Percentiles rank a stretch among this genome's conserved stretches.
phyloP scores from a whole-genome alignment of 257 asterid species.

The Cordia subcordata region DNA sequence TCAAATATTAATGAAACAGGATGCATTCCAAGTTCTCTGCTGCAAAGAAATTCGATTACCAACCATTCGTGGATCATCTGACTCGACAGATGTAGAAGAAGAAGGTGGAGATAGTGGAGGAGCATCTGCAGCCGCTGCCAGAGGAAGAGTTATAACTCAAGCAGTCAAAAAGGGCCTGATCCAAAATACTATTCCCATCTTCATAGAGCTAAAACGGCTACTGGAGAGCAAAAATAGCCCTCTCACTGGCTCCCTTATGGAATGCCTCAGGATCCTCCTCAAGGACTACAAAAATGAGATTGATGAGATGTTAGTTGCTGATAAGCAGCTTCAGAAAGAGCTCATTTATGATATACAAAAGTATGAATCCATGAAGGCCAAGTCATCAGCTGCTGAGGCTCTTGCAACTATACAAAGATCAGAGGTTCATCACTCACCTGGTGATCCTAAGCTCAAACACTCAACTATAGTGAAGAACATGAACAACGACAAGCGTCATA shows the following conservation, averaged over 20 bases:
- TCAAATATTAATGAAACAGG: constrained; percentile 36
- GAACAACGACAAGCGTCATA: constrained; percentile 17
- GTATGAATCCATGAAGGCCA: constrained; percentile 63
- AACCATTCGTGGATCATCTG: constrained; percentile 51
- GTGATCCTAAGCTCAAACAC: constrained; percentile 18
- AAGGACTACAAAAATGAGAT: constrained; percentile 94
- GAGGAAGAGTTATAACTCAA: constrained; percentile 73
- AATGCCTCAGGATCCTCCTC: constrained; percentile 83
- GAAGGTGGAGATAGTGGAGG: constrained; percentile 51
- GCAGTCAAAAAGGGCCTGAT: constrained; percentile 82
- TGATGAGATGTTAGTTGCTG: constrained; percentile 80
- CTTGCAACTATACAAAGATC: constrained; percentile 48
- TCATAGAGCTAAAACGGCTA: constrained; percentile 81
- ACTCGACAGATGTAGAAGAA: constrained; percentile 57
- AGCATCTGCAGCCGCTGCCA: constrained; percentile 35
- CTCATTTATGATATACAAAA: constrained; percentile 85
- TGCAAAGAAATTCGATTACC: constrained; percentile 85
- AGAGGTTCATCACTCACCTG: constrained; percentile 35
- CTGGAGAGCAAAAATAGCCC: constrained; percentile 82
- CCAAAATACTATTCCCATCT: constrained; percentile 90
- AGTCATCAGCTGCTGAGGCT: constrained; percentile 57
- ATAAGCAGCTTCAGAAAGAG: constrained; percentile 81
- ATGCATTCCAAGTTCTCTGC: constrained; percentile 73
- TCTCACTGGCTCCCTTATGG: constrained; percentile 84
- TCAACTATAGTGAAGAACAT: constrained; percentile 19